Evolutionary conservation across 345 rosid genomes (phyloP).

Genomic region (Turritis glabra): DNA sequence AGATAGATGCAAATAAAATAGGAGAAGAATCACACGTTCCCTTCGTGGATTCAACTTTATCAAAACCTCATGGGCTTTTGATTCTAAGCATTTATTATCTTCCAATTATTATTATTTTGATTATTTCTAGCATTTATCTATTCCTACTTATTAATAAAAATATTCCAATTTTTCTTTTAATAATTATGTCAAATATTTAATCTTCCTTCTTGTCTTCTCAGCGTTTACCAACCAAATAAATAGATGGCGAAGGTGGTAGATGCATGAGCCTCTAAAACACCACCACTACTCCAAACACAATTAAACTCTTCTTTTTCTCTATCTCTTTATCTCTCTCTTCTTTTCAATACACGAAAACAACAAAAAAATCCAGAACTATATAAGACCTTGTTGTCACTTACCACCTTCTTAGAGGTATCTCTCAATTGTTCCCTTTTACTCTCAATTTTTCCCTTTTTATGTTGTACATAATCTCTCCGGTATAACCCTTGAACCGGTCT

Average conservation of each 20-base stretch:
- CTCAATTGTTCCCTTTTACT: constrained; percentile 14
- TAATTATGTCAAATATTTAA: not conserved
- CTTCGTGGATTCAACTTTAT: constrained; percentile 20
- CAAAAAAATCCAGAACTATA: constrained; percentile 8
- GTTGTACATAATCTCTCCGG: constrained; percentile 18
- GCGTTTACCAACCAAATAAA: constrained; percentile 43
- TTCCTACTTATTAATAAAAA: constrained; percentile 5
- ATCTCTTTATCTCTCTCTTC: not conserved
- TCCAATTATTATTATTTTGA: not conserved
- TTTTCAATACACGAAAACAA: not conserved
- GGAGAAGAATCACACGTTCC: constrained; percentile 19
- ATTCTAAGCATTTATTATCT: constrained; percentile 4
- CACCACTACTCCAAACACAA: constrained; percentile 28
- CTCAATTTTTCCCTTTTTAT: constrained; percentile 21
- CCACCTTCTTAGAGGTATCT: constrained; percentile 42
- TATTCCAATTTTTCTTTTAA: not conserved
- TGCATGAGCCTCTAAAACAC: constrained; percentile 60
- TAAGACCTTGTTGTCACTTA: constrained; percentile 22
- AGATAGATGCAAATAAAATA: not conserved
- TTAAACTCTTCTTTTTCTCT: constrained; percentile 2
- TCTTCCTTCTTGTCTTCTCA: constrained; percentile 13
- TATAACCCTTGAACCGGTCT: constrained; percentile 39
- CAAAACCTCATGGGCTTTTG: constrained; percentile 5
- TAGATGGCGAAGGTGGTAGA: constrained; percentile 63
- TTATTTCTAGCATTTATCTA: not conserved